Evolutionary conservation across 345 rosid species (phyloP).

Genomic region (Murraya paniculata): DNA sequence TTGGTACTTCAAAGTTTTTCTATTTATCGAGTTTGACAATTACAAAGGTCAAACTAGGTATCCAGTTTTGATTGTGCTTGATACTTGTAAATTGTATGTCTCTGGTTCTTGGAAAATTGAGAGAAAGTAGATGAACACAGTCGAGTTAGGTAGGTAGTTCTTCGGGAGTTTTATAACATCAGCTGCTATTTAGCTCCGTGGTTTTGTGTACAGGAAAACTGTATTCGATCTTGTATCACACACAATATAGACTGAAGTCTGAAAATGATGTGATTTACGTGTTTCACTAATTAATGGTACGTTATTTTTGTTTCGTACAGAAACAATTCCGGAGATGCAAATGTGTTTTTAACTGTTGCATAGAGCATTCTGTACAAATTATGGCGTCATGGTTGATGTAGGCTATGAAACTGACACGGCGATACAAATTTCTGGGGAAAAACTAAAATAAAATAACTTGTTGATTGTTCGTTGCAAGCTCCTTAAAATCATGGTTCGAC

Average conservation of each 20-base stretch:
- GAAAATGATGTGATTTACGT: not conserved
- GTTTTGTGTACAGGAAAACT: constrained; percentile 11
- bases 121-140: constrained; percentile 7
- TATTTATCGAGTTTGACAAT: not conserved
- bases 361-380: not conserved
- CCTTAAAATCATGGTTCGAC: not conserved
- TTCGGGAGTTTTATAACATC: not conserved
- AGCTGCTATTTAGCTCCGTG: constrained; percentile 5
- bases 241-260: not conserved
- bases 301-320: not conserved
- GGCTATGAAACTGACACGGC: not conserved
- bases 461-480: not conserved
- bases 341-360: not conserved
- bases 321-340: not conserved
- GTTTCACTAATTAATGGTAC: not conserved
- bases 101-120: not conserved
- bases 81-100: constrained; percentile 16
- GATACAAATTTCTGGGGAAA: not conserved
- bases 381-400: not conserved
- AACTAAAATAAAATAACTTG: no score
- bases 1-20: not conserved
- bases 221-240: constrained; percentile 2
- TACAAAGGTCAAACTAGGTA: not conserved
- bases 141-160: constrained; percentile 9
- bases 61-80: constrained; percentile 14